phyloP scores from a whole-genome alignment of 2,329 filamentous ascomycete genomes.

The Niveomyces coronatus region DNA sequence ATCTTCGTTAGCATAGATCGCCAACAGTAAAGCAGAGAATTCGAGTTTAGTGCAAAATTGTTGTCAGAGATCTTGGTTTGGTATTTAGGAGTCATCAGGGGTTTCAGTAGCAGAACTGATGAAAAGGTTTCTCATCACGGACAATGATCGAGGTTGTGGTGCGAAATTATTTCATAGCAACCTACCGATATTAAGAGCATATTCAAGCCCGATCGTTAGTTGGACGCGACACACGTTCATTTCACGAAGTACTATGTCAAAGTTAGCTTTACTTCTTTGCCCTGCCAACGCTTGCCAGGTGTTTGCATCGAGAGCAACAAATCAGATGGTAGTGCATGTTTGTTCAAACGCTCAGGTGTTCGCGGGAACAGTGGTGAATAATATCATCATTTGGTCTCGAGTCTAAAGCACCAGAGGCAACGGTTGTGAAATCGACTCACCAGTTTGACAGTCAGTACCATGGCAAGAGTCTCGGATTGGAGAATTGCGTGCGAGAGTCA shows the following conservation, averaged over 20 bases:
- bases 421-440: slow-evolving; percentile 8
- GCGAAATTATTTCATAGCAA: too few species aligned
- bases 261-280: slow-evolving; percentile 5
- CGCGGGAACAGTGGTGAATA: slow-evolving; percentile 49
- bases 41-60: slow-evolving; percentile 14
- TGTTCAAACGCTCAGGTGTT: slow-evolving; percentile 50
- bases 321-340: slow-evolving; percentile 73
- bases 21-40: background rate
- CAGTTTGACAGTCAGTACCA: background rate
- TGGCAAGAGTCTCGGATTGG: too few species aligned
- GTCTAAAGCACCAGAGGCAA: slow-evolving; percentile 3
- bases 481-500: too few species aligned
- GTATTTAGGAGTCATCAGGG: slow-evolving; percentile 54
- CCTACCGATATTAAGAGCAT: too few species aligned
- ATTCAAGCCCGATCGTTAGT: too few species aligned
- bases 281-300: too few species aligned
- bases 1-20: slow-evolving; percentile 1
- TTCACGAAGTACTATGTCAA: background rate
- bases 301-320: slow-evolving; percentile 3
- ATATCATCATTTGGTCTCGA: slow-evolving; percentile 39
- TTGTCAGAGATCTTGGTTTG: slow-evolving; percentile 52
- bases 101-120: slow-evolving; percentile 70
- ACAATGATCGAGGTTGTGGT: slow-evolving; percentile 15
- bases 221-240: too few species aligned
- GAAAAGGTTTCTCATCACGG: slow-evolving; percentile 54